Base-by-base conservation (phyloP, 371 early-diverging fungal genomes). In the Mortierella sp. region DNA sequence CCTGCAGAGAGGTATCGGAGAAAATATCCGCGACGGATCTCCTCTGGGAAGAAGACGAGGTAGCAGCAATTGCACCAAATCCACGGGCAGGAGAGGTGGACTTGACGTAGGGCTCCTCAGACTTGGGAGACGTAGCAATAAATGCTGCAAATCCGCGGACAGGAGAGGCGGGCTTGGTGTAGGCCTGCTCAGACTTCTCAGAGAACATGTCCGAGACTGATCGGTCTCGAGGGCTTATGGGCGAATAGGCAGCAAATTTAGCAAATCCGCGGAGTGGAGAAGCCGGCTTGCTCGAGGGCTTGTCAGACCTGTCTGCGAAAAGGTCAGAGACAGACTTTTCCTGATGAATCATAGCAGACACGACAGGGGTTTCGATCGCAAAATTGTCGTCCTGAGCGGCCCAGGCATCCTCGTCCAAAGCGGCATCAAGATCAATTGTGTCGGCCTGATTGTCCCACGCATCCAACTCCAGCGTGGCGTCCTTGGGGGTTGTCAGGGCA, bases 401-500 rank as follows among this genome's bases (percentile, higher is more conserved):
- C 64, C 64, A 64, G 24, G 64, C 64, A 24, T 64, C 64, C 41
- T 41, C 47, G 2, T 66, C 66, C 26, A 66, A 29, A 16, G 55
- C 19, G 2, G 52, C 29, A 8, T 69, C 43, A 13, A 50, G 31
- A 39, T 48, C 58, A 47, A 68, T 31, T 0, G 45, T 11, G 22
- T 44, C 29, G 26, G 34, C 31, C 58, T 58, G 58, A 45, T 63
- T 44, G 8, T 19, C 65, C 75, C 69, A 75, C 7, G 65, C 55
- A 41, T 74, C 74, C 40, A 53, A 69, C 9, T 64, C 65, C 19
- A 44, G 44, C 26, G 43, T 44, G 6, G 7, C 55, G 16, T 75
- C 65, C 47, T 44, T 22, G 29, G 31, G 44, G 0, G 58, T 34
- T 34, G 34, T 8, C 58, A 16, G 9, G 16, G 31, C 16, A 9